Evolutionary conservation across 2,329 filamentous ascomycete genomes (phyloP), one percentile per base, ranked within the genome.

Genomic region (Aspergillus alliaceus): DNA sequence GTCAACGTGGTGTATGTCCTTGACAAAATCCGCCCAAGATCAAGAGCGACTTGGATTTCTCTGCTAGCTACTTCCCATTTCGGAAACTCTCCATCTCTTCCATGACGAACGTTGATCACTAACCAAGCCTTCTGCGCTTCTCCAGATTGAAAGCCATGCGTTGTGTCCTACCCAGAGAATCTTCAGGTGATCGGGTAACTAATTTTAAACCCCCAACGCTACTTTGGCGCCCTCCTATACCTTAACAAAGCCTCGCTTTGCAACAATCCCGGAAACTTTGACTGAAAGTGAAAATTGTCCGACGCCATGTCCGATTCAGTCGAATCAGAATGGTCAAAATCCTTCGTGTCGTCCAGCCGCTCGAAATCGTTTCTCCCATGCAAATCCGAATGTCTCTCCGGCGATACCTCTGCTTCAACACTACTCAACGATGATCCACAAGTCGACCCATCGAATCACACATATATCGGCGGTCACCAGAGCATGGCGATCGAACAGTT

Each of bases 401-500:
- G 61, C 12, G 69, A 67, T 42, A 57, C 60, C 25, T 58, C 67
- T 15, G 54, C 61, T 3, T 53, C 59, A 18, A 64, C 64, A 24
- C 65, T 63, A 37, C 64, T 64, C 12, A 58, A 67, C 34, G 66
- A 62, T 35, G 63, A 69, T 24, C 51, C 66, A 37, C 60, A 62
- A 39, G 64, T 66, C 34, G 62, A 69, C 48, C 37, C 64, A 48
- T 62, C 64, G 2, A 59, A 63, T 51, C 59, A 61, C 42, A 59
- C 60, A 51, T 70, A 78, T 65, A 79, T 77, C 54, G 72, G 74
- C 14, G 72, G 75, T 5, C 75, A 78, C 11, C 85, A 90, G 69
- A 86, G 77, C 72, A 82, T 84, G 69, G 85, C 85, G 35, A 77
- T 83, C 42, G 86, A 89, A 69, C 77, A 80, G 50, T 71, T 89